These are phyloP conservation scores for Colletotrichum sp. DNA, from an alignment of 2,329 filamentous ascomycete genomes.

Conservation along the genomic window DNA sequence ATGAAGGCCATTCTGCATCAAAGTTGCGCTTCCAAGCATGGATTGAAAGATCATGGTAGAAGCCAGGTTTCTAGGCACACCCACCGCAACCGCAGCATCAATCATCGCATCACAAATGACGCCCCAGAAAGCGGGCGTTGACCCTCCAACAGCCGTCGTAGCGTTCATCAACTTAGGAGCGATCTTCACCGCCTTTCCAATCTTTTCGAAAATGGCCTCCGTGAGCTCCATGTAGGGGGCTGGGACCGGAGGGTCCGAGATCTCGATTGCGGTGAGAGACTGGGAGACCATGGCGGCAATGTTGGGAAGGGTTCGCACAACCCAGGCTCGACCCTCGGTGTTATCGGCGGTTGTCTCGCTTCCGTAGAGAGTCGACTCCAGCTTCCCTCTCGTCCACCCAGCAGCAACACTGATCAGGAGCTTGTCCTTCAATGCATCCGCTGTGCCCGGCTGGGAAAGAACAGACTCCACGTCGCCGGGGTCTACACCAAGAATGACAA, in stretches of 20 bases:
- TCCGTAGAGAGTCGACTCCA: conserved; percentile 41
- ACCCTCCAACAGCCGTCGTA: conserved; percentile 63
- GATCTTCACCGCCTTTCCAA: conserved; percentile 57
- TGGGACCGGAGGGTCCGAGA: conserved; percentile 24
- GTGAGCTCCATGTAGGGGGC: conserved; percentile 26
- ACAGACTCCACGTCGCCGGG: conserved; percentile 45
- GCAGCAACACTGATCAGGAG: conserved; percentile 57
- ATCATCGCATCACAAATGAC: conserved; percentile 63
- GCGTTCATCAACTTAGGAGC: conserved; percentile 59
- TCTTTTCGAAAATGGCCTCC: conserved; percentile 56
- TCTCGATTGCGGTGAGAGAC: conserved; percentile 37
- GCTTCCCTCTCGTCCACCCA: conserved; percentile 47
- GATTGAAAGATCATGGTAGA: conserved; percentile 65
- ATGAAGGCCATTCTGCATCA: conserved; percentile 58
- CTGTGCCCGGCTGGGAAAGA: conserved; percentile 39
- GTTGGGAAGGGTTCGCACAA: conserved; percentile 39
- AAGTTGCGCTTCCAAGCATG: conserved; percentile 60
- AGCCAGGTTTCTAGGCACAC: conserved; percentile 59
- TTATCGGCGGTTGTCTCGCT: conserved; percentile 22
- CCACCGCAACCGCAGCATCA: conserved; percentile 65
- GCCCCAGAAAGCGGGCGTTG: conserved; percentile 64
- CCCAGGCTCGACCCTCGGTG: conserved; percentile 20
- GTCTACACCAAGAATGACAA: conserved; percentile 52
- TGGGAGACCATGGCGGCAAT: conserved; percentile 36
- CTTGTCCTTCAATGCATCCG: conserved; percentile 43